A percentile compares a stretch with the other conserved stretches of the same genome.
phyloP scores from a whole-genome alignment of 73 alveolate genomes.

The Paramecium biaurelia region DNA sequence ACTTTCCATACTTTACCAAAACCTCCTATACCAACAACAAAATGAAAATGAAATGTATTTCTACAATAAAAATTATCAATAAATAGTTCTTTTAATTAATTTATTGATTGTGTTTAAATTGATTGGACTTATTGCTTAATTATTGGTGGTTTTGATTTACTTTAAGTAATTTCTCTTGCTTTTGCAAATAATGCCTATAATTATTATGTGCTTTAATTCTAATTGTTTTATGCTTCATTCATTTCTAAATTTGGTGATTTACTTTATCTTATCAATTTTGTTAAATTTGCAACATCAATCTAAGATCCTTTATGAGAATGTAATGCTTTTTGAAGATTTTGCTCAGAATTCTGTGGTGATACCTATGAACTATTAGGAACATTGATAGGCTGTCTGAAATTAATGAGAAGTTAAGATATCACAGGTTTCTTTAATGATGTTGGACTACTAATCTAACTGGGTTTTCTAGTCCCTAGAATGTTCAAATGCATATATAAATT shows the following conservation, averaged over 20 bases:
- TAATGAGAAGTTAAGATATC: neutral
- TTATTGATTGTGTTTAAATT: neutral
- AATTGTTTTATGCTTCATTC: neutral
- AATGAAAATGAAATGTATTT: slow-evolving; percentile 71
- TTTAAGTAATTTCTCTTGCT: slow-evolving; percentile 20
- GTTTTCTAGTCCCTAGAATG: neutral
- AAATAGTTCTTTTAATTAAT: slow-evolving; percentile 33
- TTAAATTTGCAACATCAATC: neutral
- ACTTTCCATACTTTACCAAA: slow-evolving; percentile 94
- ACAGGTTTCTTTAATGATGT: neutral
- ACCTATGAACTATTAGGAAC: slow-evolving; percentile 19
- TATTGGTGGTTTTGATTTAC: neutral
- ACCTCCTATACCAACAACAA: slow-evolving; percentile 86
- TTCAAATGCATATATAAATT: neutral
- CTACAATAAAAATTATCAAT: slow-evolving; percentile 1
- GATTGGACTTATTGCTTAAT: neutral
- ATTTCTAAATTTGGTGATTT: neutral
- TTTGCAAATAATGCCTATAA: slow-evolving; percentile 9
- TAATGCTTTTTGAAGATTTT: slow-evolving; percentile 16
- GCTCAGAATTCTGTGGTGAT: neutral
- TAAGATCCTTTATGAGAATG: slow-evolving; percentile 44
- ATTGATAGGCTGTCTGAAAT: neutral
- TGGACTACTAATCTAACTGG: neutral
- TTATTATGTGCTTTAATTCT: neutral
- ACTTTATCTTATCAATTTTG: neutral